These are phyloP conservation scores for Coemansia sp. DNA, from an alignment of 192 early-diverging fungal species.

Conservation along the genomic window DNA sequence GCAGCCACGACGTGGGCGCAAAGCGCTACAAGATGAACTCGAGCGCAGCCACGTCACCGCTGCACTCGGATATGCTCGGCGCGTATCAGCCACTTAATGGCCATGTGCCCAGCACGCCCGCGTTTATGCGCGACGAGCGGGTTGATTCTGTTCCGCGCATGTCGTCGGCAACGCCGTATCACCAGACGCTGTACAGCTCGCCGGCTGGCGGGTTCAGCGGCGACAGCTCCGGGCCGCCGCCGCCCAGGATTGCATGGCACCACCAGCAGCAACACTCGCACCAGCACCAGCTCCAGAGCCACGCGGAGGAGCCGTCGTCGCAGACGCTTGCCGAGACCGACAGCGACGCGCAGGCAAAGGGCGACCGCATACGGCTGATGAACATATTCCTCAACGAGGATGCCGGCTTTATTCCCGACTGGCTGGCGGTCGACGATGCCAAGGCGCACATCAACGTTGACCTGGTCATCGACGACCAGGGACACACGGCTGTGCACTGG, in stretches of 20 bases:
- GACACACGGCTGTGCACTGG: constrained; percentile 96
- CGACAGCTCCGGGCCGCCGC: background rate
- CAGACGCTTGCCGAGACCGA: constrained; percentile 16
- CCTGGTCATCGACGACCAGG: constrained; percentile 88
- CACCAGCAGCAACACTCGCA: background rate
- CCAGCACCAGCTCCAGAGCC: background rate
- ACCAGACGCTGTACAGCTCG: constrained; percentile 27
- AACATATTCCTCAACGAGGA: constrained; percentile 83
- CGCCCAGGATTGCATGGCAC: constrained; percentile 4
- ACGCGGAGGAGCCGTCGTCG: constrained; percentile 29
- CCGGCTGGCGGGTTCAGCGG: constrained; percentile 13
- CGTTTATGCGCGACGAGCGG: constrained; percentile 13
- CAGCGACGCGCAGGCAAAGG: constrained; percentile 39
- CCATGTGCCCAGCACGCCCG: constrained; percentile 32
- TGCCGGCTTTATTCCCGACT: constrained; percentile 59
- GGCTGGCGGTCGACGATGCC: constrained; percentile 19
- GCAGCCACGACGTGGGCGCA: background rate
- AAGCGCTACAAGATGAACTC: constrained; percentile 23
- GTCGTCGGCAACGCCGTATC: constrained; percentile 19
- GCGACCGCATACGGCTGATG: constrained; percentile 77
- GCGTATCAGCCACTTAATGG: constrained; percentile 7
- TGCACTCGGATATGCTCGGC: constrained; percentile 32
- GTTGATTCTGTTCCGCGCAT: background rate
- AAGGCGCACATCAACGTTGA: constrained; percentile 63
- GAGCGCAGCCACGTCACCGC: constrained; percentile 41